Percentiles rank a stretch among this genome's conserved stretches.
Conservation (phyloP, 257 asterid genomes). For the Mitragyna speciosa region DNA sequence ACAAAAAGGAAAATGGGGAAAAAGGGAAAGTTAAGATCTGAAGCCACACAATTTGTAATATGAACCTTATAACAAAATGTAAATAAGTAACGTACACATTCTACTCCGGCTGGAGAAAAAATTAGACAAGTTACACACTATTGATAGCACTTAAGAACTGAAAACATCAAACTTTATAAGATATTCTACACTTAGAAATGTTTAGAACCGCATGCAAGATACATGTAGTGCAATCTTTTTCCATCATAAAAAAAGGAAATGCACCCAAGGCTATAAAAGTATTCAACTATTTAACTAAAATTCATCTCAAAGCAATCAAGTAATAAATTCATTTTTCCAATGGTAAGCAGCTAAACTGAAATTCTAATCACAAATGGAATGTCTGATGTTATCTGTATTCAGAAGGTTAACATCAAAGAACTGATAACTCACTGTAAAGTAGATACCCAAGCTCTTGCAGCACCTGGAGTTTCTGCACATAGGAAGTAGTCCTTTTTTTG, state of each 20-base stretch:
- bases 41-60: neutral
- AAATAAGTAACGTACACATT: neutral
- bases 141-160: neutral
- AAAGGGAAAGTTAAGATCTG: conserved; percentile 8
- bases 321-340: neutral
- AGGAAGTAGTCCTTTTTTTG: conserved; percentile 87
- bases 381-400: neutral
- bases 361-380: neutral
- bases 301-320: neutral
- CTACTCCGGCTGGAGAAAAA: too few relatives aligned
- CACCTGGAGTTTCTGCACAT: conserved; percentile 96
- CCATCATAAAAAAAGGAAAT: neutral
- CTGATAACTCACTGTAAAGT: conserved; percentile 83
- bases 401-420: conserved; percentile 9
- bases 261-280: neutral
- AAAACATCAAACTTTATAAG: neutral
- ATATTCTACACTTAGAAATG: neutral
- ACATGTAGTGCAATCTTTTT: neutral
- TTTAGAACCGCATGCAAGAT: neutral
- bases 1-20: conserved; percentile 2
- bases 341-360: neutral
- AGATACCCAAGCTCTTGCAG: conserved; percentile 96
- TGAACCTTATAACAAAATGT: neutral
- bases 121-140: neutral
- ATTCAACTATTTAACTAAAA: neutral